Evolutionary conservation across 2,329 filamentous ascomycete genomes (phyloP), one percentile per base, ranked within the genome.

Genomic region (Fusarium guadeloupense): DNA sequence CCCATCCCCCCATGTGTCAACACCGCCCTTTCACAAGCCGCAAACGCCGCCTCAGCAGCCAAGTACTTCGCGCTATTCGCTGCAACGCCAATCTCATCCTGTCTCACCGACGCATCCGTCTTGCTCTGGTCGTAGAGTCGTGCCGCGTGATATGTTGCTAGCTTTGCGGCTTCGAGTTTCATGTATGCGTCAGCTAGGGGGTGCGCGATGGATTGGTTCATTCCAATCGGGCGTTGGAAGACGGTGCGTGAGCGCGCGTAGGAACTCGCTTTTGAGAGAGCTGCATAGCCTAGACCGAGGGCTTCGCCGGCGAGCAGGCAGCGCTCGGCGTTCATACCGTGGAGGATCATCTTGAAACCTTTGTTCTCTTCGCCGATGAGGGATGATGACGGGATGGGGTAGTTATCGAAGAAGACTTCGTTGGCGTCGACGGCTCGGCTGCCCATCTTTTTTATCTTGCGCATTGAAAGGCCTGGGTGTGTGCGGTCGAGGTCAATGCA

Each of bases 341-440:
- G 88, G 20, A 93, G 82, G 46, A 93, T 85, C 50, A 92, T 89
- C 68, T 88, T 89, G 80, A 96, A 96, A 0, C 92, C 92, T 53
- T 90, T 82, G 6, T 88, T 87, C 72, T 95, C 89, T 26, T 84
- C 71, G 1, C 92, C 92, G 35, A 96, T 85, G 0, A 94, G 77
- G 0, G 85, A 80, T 34, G 85, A 80, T 0, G 81, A 81, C 0
- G 88, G 85, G 13, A 95, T 85, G 5, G 75, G 73, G 73, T 93
- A 96, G 64, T 88, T 85, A 73, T 95, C 90, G 71, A 96, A 95
- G 74, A 96, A 96, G 2, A 96, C 89, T 71, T 95, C 90, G 65
- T 96, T 96, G 1, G 91, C 90, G 68, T 95, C 91, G 1, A 96
- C 86, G 0, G 91, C 90, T 12, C 90, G 80, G 0, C 91, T 90